Conservation (phyloP, 1,284 basidiomycete genomes). For the Tilletia caries region DNA sequence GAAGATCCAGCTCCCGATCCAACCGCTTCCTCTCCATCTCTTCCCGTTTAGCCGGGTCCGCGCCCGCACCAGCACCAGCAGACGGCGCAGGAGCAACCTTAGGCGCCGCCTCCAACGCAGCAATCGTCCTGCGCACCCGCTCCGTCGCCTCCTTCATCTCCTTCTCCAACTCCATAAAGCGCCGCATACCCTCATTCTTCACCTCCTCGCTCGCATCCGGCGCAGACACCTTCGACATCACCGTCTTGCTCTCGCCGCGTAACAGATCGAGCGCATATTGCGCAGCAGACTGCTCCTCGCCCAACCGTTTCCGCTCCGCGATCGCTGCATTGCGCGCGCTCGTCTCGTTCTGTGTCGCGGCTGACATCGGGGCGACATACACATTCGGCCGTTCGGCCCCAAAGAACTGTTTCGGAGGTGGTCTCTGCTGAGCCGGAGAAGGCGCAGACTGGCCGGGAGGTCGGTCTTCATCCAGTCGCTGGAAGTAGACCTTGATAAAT, state of each 20-base stretch:
- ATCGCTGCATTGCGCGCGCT: not conserved
- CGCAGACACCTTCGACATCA: conserved; percentile 68
- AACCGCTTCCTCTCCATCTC: conserved; percentile 73
- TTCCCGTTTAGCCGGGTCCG: conserved; percentile 57
- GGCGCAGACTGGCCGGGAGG: conserved; percentile 62
- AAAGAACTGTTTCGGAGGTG: conserved; percentile 34
- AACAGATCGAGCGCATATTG: conserved; percentile 75
- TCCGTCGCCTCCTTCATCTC: conserved; percentile 66
- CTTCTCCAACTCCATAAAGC: conserved; percentile 72
- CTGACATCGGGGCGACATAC: conserved; percentile 38
- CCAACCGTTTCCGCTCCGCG: conserved; percentile 4
- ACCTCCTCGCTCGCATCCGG: conserved; percentile 67
- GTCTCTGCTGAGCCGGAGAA: conserved; percentile 17
- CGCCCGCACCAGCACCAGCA: conserved; percentile 19
- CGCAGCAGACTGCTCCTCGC: conserved; percentile 60
- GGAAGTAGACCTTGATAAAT: conserved; percentile 72
- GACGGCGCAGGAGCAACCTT: conserved; percentile 26
- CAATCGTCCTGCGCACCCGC: conserved; percentile 49
- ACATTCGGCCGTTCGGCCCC: conserved; percentile 42
- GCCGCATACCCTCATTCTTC: conserved; percentile 75
- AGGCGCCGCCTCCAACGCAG: conserved; percentile 49
- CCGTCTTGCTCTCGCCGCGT: conserved; percentile 81
- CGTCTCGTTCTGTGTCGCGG: conserved; percentile 20
- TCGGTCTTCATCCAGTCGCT: conserved; percentile 59
- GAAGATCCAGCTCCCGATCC: conserved; percentile 57